Base-by-base conservation (phyloP, 768 basidiomycete species). In the Kwoniella mangroviensis region DNA sequence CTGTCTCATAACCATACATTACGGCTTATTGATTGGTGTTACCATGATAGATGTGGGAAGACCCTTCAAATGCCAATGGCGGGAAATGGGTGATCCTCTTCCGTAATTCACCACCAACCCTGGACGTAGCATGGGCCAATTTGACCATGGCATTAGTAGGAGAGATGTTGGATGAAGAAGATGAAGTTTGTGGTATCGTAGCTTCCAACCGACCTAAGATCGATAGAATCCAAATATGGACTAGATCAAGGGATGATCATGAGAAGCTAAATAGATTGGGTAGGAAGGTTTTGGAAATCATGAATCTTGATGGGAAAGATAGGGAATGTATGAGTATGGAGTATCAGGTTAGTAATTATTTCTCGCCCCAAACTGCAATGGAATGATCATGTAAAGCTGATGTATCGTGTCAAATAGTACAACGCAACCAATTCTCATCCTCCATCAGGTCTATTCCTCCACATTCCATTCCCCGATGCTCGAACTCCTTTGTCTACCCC, bases 1-100 rank as follows among this genome's bases (percentile, higher is more conserved):
- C 34, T 34, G 4, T 34, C 34, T 34, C 34, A 34, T 7, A 34
- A 34, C 34, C 34, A 34, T 43, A 34, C 5, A 26, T 22, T 49
- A 26, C 34, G 52, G 42, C 34, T 19, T 40, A 21, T 54, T 65
- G 34, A 28, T 41, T 41, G 13, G 0, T 19, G 11, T 59, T 22
- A 22, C 15, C 22, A 34, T 10, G 5, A 21, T 52, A 79, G 80
- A 96, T 97, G 94, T 97, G 94, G 94, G 94, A 96, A 84, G 94
- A 96, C 81, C 88, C 88, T 40, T 92, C 93, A 64, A 97, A 97
- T 78, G 91, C 92, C 26, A 88, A 90, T 57, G 94, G 94, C 21
- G 94, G 94, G 43, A 95, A 94, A 84, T 97, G 94, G 94, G 93
- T 94, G 21, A 83, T 98, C 67, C 93, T 93, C 77, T 93, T 96